These are phyloP conservation scores for Immersiporthe knoxdaviesiana DNA, from an alignment of 2,329 filamentous ascomycete genomes.

Conservation along the genomic window DNA sequence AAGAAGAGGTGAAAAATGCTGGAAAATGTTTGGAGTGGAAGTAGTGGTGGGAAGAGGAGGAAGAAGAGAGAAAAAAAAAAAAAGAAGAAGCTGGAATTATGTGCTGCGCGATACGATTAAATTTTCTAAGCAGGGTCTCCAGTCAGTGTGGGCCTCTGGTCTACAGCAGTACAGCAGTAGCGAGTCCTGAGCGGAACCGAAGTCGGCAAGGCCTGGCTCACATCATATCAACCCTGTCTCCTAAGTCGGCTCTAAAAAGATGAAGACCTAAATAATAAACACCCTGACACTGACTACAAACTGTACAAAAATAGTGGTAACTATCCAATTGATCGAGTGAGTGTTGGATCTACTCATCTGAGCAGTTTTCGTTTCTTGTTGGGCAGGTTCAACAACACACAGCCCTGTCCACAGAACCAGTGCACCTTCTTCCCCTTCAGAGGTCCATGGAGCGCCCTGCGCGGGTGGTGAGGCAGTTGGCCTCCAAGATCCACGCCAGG, in stretches of 20 bases:
- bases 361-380: too few species aligned
- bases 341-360: not conserved
- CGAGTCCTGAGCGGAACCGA: conserved; percentile 6
- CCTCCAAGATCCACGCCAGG: conserved; percentile 35
- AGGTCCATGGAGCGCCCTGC: conserved; percentile 28
- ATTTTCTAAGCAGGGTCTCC: conserved; percentile 7
- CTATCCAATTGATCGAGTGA: not conserved
- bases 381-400: not conserved
- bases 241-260: conserved; percentile 15
- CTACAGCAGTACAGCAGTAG: not conserved
- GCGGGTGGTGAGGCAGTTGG: conserved; percentile 29
- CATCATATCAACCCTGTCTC: conserved; percentile 12
- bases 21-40: too few species aligned
- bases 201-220: conserved; percentile 7
- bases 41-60: not conserved
- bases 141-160: not conserved
- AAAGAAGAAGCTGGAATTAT: conserved; percentile 2
- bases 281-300: not conserved
- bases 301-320: not conserved
- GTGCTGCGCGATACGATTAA: not conserved
- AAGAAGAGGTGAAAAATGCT: too few species aligned
- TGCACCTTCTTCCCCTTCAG: not conserved
- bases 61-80: not conserved
- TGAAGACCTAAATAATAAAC: not conserved
- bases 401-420: conserved; percentile 7